Percentiles rank a stretch among this genome's conserved stretches.
phyloP scores from a whole-genome alignment of 2,329 filamentous ascomycete species.

The Pseudonectria buxi region DNA sequence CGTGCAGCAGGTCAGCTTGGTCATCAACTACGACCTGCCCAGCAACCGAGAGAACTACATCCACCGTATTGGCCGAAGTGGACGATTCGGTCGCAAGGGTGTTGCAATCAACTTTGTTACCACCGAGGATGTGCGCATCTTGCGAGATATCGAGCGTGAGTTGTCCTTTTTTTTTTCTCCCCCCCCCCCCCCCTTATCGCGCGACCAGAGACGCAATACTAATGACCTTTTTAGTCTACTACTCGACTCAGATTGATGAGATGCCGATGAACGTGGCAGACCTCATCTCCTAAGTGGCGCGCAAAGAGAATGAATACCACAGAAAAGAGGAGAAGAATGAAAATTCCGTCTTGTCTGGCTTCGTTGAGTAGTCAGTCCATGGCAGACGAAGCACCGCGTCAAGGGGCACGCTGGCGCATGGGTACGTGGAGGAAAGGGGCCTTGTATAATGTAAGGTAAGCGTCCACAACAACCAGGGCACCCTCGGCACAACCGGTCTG shows the following conservation, averaged over 20 bases:
- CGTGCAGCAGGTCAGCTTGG: slow-evolving; percentile 94
- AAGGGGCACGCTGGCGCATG: slow-evolving; percentile 8
- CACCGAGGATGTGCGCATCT: slow-evolving; percentile 92
- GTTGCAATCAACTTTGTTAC: slow-evolving; percentile 99
- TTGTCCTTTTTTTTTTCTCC: slow-evolving; percentile 19
- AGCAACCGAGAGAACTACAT: slow-evolving; percentile 99
- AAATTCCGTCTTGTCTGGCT: background rate
- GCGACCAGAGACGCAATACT: slow-evolving; percentile 1
- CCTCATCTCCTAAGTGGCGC: slow-evolving; percentile 41
- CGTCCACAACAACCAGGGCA: background rate
- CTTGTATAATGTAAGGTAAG: slow-evolving; percentile 18
- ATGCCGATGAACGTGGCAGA: slow-evolving; percentile 94
- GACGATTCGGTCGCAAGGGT: slow-evolving; percentile 94
- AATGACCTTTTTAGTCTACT: slow-evolving; percentile 62
- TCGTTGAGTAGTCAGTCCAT: too few relatives aligned
- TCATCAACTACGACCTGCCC: slow-evolving; percentile 98
- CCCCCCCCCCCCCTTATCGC: too few relatives aligned
- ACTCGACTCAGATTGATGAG: slow-evolving; percentile 94
- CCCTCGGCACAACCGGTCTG: too few relatives aligned
- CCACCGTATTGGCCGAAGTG: slow-evolving; percentile 92
- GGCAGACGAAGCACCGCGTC: slow-evolving; percentile 6
- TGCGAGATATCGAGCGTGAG: slow-evolving; percentile 91
- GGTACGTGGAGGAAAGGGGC: slow-evolving; percentile 25
- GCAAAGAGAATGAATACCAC: background rate
- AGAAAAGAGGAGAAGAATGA: background rate